phyloP scores from a whole-genome alignment of 208 protist genomes.

The Crithidia expoeki region DNA sequence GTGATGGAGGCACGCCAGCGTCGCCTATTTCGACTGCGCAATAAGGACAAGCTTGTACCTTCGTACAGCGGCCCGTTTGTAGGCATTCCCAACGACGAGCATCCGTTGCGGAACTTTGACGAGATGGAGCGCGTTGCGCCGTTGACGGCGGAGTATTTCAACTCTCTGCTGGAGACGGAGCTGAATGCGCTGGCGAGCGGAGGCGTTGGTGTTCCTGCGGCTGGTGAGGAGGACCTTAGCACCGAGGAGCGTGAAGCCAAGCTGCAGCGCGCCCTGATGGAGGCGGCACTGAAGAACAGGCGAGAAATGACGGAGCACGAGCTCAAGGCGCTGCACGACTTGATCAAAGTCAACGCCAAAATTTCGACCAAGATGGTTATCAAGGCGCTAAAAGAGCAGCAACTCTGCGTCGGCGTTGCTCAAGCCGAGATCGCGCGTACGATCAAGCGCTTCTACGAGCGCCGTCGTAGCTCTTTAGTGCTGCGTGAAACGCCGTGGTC shows the following conservation, averaged over 20 bases:
- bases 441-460: conserved; percentile 81
- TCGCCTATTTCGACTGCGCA: conserved; percentile 70
- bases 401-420: conserved; percentile 70
- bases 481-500: conserved; percentile 64
- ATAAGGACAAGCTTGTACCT: conserved; percentile 83
- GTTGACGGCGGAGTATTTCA: conserved; percentile 50
- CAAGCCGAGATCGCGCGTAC: conserved; percentile 67
- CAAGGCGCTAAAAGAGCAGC: conserved; percentile 51
- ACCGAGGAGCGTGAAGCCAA: conserved; percentile 34
- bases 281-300: conserved; percentile 64
- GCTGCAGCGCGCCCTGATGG: conserved; percentile 47
- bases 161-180: conserved; percentile 49
- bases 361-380: conserved; percentile 58
- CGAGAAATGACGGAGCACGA: conserved; percentile 76
- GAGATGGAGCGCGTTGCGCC: conserved; percentile 55
- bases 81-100: conserved; percentile 53
- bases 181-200: conserved; percentile 32
- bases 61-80: conserved; percentile 85
- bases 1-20: conserved; percentile 76
- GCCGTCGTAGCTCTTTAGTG: conserved; percentile 58
- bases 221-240: conserved; percentile 16
- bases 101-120: conserved; percentile 76
- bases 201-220: conserved; percentile 8
- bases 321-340: conserved; percentile 60
- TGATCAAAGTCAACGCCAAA: conserved; percentile 59